Evolutionary conservation across 139 green algal genomes (phyloP).

Genomic region (Pleodorina starrii): DNA sequence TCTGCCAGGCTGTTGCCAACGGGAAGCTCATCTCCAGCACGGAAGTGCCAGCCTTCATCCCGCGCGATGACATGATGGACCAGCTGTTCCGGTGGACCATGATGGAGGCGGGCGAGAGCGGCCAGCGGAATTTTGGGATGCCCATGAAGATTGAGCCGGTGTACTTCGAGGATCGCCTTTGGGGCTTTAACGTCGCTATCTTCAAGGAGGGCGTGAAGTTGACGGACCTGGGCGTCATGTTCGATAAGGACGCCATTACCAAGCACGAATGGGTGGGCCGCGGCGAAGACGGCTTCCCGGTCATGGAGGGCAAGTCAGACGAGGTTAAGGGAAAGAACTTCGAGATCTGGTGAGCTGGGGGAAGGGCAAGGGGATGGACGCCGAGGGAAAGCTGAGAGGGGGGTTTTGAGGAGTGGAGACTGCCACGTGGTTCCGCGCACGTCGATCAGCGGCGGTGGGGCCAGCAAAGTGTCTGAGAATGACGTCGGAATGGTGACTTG

Average conservation of each 20-base stretch:
- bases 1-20: conserved; percentile 11
- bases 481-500: no score
- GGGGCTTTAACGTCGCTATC: conserved; percentile 82
- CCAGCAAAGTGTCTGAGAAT: no score
- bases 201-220: conserved; percentile 77
- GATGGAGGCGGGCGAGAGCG: conserved; percentile 78
- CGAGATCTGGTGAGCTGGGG: conserved; percentile 73
- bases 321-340: conserved; percentile 84
- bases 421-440: no score
- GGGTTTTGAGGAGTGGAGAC: no score
- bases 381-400: no score
- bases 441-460: no score
- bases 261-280: conserved; percentile 87
- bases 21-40: conserved; percentile 80
- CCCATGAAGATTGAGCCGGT: conserved; percentile 72
- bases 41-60: conserved; percentile 90
- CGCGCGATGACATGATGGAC: conserved; percentile 86
- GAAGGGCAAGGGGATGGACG: not conserved
- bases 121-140: conserved; percentile 81
- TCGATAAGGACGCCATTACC: conserved; percentile 73
- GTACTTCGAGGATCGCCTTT: conserved; percentile 62
- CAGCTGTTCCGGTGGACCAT: conserved; percentile 83
- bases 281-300: conserved; percentile 83
- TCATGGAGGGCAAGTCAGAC: conserved; percentile 77
- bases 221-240: conserved; percentile 77